These are phyloP conservation scores for Calonectria ilicicola DNA, from an alignment of 2,329 filamentous ascomycete species.

Conservation along the genomic window DNA sequence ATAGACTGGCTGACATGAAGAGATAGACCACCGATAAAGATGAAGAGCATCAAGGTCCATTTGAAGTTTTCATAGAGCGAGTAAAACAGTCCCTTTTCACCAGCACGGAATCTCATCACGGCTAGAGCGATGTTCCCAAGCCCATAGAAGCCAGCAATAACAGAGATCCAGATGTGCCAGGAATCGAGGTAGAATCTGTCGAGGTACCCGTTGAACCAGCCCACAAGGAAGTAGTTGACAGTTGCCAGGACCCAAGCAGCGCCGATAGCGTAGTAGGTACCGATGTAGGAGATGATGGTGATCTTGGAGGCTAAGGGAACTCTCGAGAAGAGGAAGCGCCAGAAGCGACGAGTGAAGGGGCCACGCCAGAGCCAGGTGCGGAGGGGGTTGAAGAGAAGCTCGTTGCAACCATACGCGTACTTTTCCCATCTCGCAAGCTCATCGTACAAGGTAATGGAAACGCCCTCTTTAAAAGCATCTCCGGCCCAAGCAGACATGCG, in stretches of 20 bases:
- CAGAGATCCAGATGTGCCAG: slow-evolving; percentile 84
- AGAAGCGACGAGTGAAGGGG: slow-evolving; percentile 84
- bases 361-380: slow-evolving; percentile 78
- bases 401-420: slow-evolving; percentile 87
- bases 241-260: slow-evolving; percentile 81
- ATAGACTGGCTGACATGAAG: slow-evolving; percentile 86
- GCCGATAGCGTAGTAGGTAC: slow-evolving; percentile 84
- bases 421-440: slow-evolving; percentile 89
- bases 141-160: slow-evolving; percentile 82
- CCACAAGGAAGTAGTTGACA: slow-evolving; percentile 80
- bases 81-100: slow-evolving; percentile 70
- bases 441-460: slow-evolving; percentile 86
- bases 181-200: slow-evolving; percentile 86
- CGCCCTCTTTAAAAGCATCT: slow-evolving; percentile 85
- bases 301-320: slow-evolving; percentile 83
- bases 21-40: slow-evolving; percentile 86
- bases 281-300: slow-evolving; percentile 81
- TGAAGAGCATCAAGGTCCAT: slow-evolving; percentile 79
- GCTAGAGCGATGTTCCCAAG: slow-evolving; percentile 80
- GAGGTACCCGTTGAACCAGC: slow-evolving; percentile 81
- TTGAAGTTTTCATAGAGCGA: slow-evolving; percentile 75
- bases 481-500: slow-evolving; percentile 79
- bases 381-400: slow-evolving; percentile 84
- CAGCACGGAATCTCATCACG: slow-evolving; percentile 78
- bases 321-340: slow-evolving; percentile 77